Base-by-base conservation (phyloP, 2,329 filamentous ascomycete genomes). In the Thermothelomyces thermophilus region DNA sequence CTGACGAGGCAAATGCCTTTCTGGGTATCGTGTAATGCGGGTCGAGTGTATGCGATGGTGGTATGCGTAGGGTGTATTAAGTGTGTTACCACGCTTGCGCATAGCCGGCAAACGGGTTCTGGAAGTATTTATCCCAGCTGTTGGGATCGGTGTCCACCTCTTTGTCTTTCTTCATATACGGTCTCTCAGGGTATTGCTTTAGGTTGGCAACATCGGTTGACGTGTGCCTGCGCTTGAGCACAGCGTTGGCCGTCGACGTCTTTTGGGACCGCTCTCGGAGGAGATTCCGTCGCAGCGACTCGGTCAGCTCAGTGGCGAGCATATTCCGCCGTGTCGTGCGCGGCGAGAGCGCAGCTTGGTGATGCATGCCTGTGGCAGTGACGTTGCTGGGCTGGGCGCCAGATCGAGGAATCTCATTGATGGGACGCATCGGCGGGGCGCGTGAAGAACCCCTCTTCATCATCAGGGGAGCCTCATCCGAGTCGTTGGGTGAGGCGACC, bases 191-290 rank as follows among this genome's bases (percentile, higher is more conserved):
- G 62, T 86, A 88, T 66, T 93, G 82, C 70, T 85, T 86, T 37
- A 97, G 76, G 67, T 94, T 94, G 54, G 87, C 86, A 56, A 96
- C 83, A 64, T 96, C 90, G 58, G 91, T 87, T 2, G 91, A 87
- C 7, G 90, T 95, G 66, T 96, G 90, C 52, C 89, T 79, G 55
- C 91, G 82, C 74, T 95, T 94, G 51, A 95, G 76, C 48, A 91
- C 87, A 1, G 90, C 89, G 56, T 91, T 90, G 61, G 84, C 87
- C 7, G 89, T 91, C 30, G 87, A 86, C 52, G 88, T 89, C 77
- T 93, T 95, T 64, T 97, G 91, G 64, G 95, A 89, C 46, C 93
- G 85, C 67, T 98, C 93, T 87, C 89, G 95, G 14, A 97, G 79
- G 14, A 98, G 82, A 61, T 96, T 87, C 60, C 90, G 87, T 19